phyloP scores from a whole-genome alignment of 2,329 filamentous ascomycete genomes.

The Ophiocordyceps camponoti-floridani region DNA sequence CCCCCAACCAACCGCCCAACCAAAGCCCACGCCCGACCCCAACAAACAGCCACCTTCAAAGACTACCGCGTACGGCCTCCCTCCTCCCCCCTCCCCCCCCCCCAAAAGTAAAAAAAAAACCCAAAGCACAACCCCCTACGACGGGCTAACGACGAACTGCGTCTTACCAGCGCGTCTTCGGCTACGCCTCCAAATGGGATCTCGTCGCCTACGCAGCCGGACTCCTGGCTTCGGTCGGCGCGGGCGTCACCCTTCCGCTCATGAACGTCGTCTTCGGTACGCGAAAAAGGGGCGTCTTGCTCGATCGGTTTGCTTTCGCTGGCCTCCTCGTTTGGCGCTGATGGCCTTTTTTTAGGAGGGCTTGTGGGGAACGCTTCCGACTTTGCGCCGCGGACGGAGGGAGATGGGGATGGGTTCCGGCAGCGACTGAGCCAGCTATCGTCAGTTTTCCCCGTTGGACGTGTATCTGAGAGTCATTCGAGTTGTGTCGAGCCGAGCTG shows the following conservation, averaged over 20 bases:
- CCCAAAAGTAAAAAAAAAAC: too few species aligned
- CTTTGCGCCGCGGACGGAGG: conserved; percentile 16
- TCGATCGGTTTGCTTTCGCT: conserved; percentile 1
- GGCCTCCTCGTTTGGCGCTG: neutral
- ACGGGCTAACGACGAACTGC: too few species aligned
- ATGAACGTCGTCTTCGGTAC: conserved; percentile 42
- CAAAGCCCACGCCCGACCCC: too few species aligned
- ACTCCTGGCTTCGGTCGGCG: conserved; percentile 29
- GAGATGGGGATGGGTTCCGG: conserved; percentile 20
- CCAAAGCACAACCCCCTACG: neutral
- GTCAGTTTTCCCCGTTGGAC: conserved; percentile 7
- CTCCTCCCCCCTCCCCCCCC: neutral
- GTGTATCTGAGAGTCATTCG: too few species aligned
- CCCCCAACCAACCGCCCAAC: too few species aligned
- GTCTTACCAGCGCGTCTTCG: conserved; percentile 26
- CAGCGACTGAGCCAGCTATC: conserved; percentile 24
- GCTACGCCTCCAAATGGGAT: conserved; percentile 35
- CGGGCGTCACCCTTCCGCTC: conserved; percentile 36
- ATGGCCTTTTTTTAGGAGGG: too few species aligned
- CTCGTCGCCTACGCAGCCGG: conserved; percentile 27
- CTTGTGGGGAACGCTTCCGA: conserved; percentile 29
- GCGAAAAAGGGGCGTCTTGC: too few species aligned
- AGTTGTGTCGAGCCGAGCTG: too few species aligned
- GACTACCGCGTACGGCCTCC: conserved; percentile 21
- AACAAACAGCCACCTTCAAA: conserved; percentile 24